phyloP scores from a whole-genome alignment of 805 yeast species.

The Ogataea dorogensis region DNA sequence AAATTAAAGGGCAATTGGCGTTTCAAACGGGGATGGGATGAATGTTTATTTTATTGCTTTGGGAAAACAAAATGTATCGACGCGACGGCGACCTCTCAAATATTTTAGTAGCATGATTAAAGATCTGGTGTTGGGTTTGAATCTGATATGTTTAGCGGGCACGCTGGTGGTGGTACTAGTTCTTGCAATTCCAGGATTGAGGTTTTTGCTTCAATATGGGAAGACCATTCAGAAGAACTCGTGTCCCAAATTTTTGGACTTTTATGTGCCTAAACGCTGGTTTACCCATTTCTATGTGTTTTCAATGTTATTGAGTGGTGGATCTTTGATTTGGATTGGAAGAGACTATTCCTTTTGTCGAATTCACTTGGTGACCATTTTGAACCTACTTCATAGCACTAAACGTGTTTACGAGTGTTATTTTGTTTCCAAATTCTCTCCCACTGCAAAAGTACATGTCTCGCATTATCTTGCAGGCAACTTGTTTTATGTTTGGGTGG shows the following conservation, averaged over 20 bases:
- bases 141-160: constrained; percentile 10
- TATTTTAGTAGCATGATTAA: not conserved
- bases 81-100: constrained; percentile 6
- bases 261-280: constrained; percentile 59
- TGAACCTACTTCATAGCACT: constrained; percentile 48
- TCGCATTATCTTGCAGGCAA: constrained; percentile 67
- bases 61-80: constrained; percentile 3
- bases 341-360: constrained; percentile 1
- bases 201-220: constrained; percentile 44
- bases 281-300: constrained; percentile 62
- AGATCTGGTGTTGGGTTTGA: constrained; percentile 1
- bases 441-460: constrained; percentile 55
- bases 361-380: constrained; percentile 9
- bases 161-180: constrained; percentile 34
- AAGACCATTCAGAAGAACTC: constrained; percentile 33
- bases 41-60: constrained; percentile 11
- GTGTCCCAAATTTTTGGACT: constrained; percentile 2
- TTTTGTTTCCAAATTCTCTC: constrained; percentile 46
- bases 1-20: not conserved
- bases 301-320: constrained; percentile 27
- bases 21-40: not conserved
- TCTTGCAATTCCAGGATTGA: constrained; percentile 29
- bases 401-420: constrained; percentile 58
- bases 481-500: constrained; percentile 52
- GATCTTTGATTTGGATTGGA: constrained; percentile 1